Evolutionary conservation across 2,329 filamentous ascomycete genomes (phyloP).

Genomic region (Fusarium sp.): DNA sequence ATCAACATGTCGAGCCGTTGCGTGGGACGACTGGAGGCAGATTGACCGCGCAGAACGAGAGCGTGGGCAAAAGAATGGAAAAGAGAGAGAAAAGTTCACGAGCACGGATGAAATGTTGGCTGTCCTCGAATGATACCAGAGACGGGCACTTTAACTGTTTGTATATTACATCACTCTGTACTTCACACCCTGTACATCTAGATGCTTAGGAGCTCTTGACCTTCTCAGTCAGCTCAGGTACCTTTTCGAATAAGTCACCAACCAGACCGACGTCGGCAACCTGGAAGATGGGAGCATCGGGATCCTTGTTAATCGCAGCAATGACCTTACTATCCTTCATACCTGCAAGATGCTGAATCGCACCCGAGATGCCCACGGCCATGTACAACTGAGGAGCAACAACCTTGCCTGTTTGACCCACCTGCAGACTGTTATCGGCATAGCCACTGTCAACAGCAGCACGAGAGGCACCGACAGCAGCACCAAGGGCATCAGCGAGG

Average conservation of each 20-base stretch:
- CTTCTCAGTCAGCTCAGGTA: conserved; percentile 96
- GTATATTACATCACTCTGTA: conserved; percentile 41
- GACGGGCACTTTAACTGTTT: conserved; percentile 37
- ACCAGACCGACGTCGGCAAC: conserved; percentile 96
- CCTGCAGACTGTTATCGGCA: conserved; percentile 97
- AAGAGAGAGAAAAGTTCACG: conserved; percentile 79
- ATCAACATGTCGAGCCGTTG: conserved; percentile 69
- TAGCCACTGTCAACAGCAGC: conserved; percentile 97
- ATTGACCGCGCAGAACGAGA: conserved; percentile 84
- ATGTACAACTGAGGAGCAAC: conserved; percentile 96
- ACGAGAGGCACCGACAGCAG: conserved; percentile 94
- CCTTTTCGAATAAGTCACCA: conserved; percentile 93
- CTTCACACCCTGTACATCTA: conserved; percentile 35
- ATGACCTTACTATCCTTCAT: conserved; percentile 99
- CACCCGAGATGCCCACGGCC: conserved; percentile 94
- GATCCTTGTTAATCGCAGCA: conserved; percentile 97
- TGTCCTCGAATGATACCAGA: conserved; percentile 52
- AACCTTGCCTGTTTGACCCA: conserved; percentile 98
- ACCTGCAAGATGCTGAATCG: conserved; percentile 96
- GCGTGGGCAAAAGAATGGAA: conserved; percentile 73
- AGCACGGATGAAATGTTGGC: conserved; percentile 66
- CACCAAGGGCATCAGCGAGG: conserved; percentile 89
- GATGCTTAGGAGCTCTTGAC: conserved; percentile 67
- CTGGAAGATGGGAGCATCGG: conserved; percentile 97
- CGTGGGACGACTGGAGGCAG: conserved; percentile 84